Base-by-base conservation (phyloP, 345 rosid genomes). In the Trapa incisa region DNA sequence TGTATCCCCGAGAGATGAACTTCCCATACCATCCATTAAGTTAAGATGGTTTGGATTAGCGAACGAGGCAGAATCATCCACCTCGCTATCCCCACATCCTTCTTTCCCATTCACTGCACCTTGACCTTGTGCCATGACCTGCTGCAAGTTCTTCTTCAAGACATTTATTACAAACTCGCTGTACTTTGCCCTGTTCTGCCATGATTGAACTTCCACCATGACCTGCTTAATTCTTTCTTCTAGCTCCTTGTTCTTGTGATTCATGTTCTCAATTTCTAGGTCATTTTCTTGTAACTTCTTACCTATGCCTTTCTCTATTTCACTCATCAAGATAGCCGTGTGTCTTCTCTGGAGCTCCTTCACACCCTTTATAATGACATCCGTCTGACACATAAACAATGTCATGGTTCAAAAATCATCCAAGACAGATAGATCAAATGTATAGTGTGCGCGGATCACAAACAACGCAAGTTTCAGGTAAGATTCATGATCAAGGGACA, bases 1-100 rank as follows among this genome's bases (percentile, higher is more conserved):
- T 64, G 71, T 72, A 33, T 14, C 72, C n/a, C n/a, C 39, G 66
- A 67, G 50, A 39, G 37, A 43, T 11, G 72, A 61, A 42, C 70
- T 80, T 50, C 72, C 71, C 0, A 64, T 47, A 67, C 81, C 78
- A 11, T 73, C 82, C 66, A 69, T 71, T 61, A 63, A 17, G 16
- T 41, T 37, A 3, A 47, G 52, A 56, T 69, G 64, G 71, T 74
- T 77, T 69, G 69, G 70, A 73, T 84, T 79, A 45, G 77, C 67
- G 73, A 68, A 79, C 3, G 89, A 87, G 64, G 86, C 82, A 32
- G 87, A 80, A 69, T 84, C 87, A 14, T 87, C 93, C 15, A 83
- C 75, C 63, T 83, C 93, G 17, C 85, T 89, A 37, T 89, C 93
- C 57, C 96, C 92, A 35, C 75, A 89, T 4, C 96, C 96, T 83